Evolutionary conservation across 495 filamentous ascomycete species (phyloP), one percentile per base, ranked within the genome.

Genomic region (Podospora pseudoanserina): DNA sequence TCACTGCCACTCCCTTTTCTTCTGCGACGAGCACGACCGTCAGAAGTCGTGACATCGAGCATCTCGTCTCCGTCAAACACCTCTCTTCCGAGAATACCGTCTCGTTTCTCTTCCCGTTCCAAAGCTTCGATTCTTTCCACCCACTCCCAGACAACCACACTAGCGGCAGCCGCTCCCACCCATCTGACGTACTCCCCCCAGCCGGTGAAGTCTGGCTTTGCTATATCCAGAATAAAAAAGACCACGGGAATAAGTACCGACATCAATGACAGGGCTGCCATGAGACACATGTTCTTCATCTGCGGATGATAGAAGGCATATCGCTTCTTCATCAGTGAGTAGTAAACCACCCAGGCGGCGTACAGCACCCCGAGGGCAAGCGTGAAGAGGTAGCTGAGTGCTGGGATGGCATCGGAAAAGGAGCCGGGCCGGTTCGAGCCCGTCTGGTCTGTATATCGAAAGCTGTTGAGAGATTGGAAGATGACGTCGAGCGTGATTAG

Each of bases 111-210:
- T 74, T 99, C 94, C 64, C 95, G 86, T 78, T 99, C 95, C 61
- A 99, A 79, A 0, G 93, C 93, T 76, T 99, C 95, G 64, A 99
- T 99, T n/a, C 96, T 86, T 77, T 99, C 95, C 19, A 99, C 95
- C 95, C 95, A 99, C 78, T 99, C 95, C 95, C 95, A 99, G 1
- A 99, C 95, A 18, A 98, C 91, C 20, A 97, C 95, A 79, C 93
- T 97, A 7, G 95, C 96, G 2, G 93, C 93, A 0, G 94, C 93
- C 1, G 96, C 95, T 34, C 95, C 96, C 57, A 98, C 96, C 95
- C 96, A 99, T 72, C 95, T 83, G 63, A 98, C 92, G 73, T 97
- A 99, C 69, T 96, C 95, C 72, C 95, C 96, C 95, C 95, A 99
- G 18, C 92, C 93, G 30, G 92, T 92, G 60, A 97, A 88, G 60